Conservation (phyloP, 1,284 basidiomycete species). For the Cutaneotrichosporon cyanovorans region DNA sequence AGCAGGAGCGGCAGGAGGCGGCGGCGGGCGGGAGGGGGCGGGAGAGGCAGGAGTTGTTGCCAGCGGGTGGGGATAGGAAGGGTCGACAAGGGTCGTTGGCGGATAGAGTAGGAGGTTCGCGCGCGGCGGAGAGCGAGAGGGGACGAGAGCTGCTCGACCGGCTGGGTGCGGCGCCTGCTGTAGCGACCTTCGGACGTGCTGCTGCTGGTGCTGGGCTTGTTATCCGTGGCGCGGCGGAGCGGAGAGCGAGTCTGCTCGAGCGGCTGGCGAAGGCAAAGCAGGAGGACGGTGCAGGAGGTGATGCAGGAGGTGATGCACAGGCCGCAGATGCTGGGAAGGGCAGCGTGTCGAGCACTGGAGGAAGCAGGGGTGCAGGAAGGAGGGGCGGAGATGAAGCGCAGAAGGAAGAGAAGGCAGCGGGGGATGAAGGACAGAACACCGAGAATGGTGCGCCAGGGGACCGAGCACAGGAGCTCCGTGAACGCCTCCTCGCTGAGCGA, state of each 20-base stretch:
- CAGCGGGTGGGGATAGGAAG: no score
- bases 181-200: constrained; percentile 2
- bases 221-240: constrained; percentile 13
- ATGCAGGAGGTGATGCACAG: not conserved
- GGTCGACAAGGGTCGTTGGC: no score
- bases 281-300: not conserved
- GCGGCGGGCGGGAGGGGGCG: constrained; percentile 1
- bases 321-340: not conserved
- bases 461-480: constrained; percentile 28
- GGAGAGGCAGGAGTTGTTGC: constrained; percentile 5
- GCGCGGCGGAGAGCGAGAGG: not conserved
- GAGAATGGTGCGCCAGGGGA: constrained; percentile 18
- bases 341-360: no score
- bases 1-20: not conserved
- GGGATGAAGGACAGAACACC: no score
- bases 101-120: no score
- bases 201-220: constrained; percentile 8
- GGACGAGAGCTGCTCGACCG: constrained; percentile 1
- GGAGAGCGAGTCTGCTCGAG: constrained; percentile 14
- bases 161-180: not conserved
- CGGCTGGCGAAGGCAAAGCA: constrained; percentile 9
- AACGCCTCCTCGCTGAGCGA: constrained; percentile 29
- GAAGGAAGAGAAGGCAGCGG: no score
- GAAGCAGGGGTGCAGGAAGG: no score
- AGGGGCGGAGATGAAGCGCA: no score